Conservation (phyloP, 306 rosid species). For the Lablab purpureus region DNA sequence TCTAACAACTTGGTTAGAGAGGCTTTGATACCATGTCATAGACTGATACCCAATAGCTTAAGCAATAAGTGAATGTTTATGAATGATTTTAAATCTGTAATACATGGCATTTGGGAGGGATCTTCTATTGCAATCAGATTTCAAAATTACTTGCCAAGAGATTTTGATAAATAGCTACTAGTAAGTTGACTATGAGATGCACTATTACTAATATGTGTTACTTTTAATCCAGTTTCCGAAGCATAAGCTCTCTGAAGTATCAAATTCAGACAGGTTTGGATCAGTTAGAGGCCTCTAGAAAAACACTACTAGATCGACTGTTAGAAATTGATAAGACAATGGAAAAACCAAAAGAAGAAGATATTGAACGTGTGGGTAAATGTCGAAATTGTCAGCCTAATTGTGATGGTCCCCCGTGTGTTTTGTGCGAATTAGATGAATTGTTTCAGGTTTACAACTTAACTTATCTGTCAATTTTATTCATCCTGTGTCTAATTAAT, state of each 20-base stretch:
- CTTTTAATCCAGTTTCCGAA: constrained; percentile 71
- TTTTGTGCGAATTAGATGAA: constrained; percentile 86
- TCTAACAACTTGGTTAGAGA: constrained; percentile 13
- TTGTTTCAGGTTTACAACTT: constrained; percentile 74
- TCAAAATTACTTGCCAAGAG: constrained; percentile 27
- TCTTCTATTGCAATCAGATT: constrained; percentile 38
- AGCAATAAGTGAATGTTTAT: neutral
- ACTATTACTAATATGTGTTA: constrained; percentile 38
- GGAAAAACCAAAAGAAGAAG: constrained; percentile 87
- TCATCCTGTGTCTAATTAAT: constrained; percentile 10
- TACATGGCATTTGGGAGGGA: constrained; percentile 26
- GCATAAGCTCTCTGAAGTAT: constrained; percentile 76
- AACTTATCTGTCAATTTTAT: constrained; percentile 47
- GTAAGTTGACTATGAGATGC: constrained; percentile 26
- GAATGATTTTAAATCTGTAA: constrained; percentile 11
- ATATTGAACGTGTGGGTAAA: constrained; percentile 81
- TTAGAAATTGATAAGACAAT: constrained; percentile 81
- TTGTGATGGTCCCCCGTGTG: constrained; percentile 80
- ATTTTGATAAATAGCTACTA: constrained; percentile 34
- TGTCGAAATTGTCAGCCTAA: constrained; percentile 81
- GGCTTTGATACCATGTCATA: constrained; percentile 7
- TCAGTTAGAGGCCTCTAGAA: constrained; percentile 82
- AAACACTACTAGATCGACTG: constrained; percentile 76
- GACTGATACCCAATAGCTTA: neutral
- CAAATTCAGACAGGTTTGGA: constrained; percentile 92